Evolutionary conservation across 148 eudicot species (phyloP).

Genomic region (Chenopodium formosanum): DNA sequence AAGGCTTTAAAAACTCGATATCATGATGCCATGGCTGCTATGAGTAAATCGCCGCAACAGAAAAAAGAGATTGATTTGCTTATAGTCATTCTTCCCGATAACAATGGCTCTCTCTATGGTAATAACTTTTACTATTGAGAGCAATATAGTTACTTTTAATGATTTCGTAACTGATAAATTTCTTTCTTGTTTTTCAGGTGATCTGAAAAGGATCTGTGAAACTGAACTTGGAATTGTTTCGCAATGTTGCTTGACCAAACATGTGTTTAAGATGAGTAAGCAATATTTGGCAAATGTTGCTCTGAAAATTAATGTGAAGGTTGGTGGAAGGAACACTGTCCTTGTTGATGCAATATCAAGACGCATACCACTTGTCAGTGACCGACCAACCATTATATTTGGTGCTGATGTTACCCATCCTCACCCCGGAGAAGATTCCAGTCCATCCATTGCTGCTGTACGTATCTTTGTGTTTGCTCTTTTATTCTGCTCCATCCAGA

Average conservation of each 20-base stretch:
- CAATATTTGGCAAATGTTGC: slow-evolving; percentile 75
- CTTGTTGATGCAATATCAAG: slow-evolving; percentile 64
- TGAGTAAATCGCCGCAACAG: slow-evolving; percentile 44
- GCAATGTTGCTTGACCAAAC: slow-evolving; percentile 76
- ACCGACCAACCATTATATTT: slow-evolving; percentile 65
- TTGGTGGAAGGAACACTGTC: slow-evolving; percentile 77
- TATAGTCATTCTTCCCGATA: slow-evolving; percentile 76
- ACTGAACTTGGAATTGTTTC: slow-evolving; percentile 84
- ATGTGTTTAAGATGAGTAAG: slow-evolving; percentile 60
- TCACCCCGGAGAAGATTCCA: slow-evolving; percentile 81
- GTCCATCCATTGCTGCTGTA: slow-evolving; percentile 82
- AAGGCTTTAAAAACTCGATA: slow-evolving; percentile 54
- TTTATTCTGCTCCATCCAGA: background rate
- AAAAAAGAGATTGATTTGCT: slow-evolving; percentile 64
- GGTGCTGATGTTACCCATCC: slow-evolving; percentile 90
- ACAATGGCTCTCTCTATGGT: slow-evolving; percentile 90
- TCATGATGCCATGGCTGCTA: slow-evolving; percentile 60
- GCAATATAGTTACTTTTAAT: background rate
- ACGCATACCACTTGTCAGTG: slow-evolving; percentile 65
- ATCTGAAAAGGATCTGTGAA: slow-evolving; percentile 78
- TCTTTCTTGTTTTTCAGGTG: slow-evolving; percentile 42
- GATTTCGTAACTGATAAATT: background rate
- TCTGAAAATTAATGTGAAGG: slow-evolving; percentile 69
- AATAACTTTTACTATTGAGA: background rate
- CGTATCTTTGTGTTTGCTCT: slow-evolving; percentile 18